A percentile compares a stretch with the other conserved stretches of the same genome.
Evolutionary conservation across 768 basidiomycete genomes (phyloP).

Genomic region (Fomitopsis pulvina): DNA sequence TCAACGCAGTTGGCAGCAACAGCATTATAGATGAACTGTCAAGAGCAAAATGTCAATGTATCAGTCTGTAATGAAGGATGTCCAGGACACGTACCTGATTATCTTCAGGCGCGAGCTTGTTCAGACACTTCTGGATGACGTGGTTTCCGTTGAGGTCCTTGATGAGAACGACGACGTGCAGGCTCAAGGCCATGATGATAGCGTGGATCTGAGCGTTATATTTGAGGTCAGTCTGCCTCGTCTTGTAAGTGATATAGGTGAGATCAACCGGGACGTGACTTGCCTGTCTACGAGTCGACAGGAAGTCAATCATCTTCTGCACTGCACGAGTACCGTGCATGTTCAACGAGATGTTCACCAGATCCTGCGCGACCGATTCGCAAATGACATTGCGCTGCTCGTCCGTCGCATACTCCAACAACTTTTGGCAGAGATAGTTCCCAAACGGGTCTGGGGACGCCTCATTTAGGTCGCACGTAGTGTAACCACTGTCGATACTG

Average conservation of each 20-base stretch:
- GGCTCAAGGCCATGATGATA: constrained; percentile 92
- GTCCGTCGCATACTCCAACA: constrained; percentile 94
- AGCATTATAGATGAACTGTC: constrained; percentile 96
- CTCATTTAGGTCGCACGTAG: background rate
- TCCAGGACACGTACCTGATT: constrained; percentile 64
- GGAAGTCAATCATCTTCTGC: constrained; percentile 99
- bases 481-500: constrained; percentile 15
- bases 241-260: constrained; percentile 46
- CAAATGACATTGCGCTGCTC: constrained; percentile 96
- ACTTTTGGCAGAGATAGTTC: constrained; percentile 97
- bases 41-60: background rate
- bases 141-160: constrained; percentile 97
- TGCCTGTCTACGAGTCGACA: constrained; percentile 91
- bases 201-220: constrained; percentile 92
- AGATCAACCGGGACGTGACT: constrained; percentile 32
- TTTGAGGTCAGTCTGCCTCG: constrained; percentile 68
- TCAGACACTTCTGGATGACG: constrained; percentile 98
- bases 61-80: background rate
- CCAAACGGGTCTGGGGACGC: constrained; percentile 84
- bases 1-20: constrained; percentile 99
- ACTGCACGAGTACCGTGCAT: constrained; percentile 99
- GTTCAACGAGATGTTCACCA: constrained; percentile 96
- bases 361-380: constrained; percentile 94
- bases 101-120: constrained; percentile 96
- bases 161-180: constrained; percentile 98